Conservation (phyloP, 106 monocot genomes). For the Dendrobium nobile region DNA sequence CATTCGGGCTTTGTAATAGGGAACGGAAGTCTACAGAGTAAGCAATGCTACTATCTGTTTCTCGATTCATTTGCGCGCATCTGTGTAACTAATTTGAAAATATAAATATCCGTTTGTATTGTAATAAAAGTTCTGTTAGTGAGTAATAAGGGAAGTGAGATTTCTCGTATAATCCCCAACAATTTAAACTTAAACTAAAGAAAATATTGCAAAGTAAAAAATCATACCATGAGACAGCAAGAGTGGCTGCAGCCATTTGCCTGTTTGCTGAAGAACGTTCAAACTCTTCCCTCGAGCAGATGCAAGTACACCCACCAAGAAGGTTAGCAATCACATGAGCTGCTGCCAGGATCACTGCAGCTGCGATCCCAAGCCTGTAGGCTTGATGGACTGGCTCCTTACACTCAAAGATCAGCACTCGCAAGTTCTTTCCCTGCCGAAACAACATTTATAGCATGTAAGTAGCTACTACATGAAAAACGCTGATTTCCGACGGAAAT, state of each 20-base stretch:
- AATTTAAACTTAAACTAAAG: neutral
- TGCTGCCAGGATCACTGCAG: slow-evolving; percentile 51
- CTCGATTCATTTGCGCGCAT: no score
- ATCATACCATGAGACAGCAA: slow-evolving; percentile 68
- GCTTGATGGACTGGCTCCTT: slow-evolving; percentile 57
- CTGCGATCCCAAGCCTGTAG: slow-evolving; percentile 56
- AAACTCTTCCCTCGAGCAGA: slow-evolving; percentile 38
- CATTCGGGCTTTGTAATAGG: no score
- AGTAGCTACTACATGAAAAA: no score
- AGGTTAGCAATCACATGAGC: slow-evolving; percentile 62
- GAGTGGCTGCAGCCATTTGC: slow-evolving; percentile 35
- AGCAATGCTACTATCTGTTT: no score
- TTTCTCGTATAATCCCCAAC: neutral
- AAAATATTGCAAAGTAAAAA: neutral
- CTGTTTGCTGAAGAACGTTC: slow-evolving; percentile 35
- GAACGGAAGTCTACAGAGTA: no score
- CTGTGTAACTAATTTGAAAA: no score
- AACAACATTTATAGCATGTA: neutral
- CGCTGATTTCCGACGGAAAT: no score
- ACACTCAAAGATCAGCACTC: slow-evolving; percentile 61
- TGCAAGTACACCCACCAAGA: slow-evolving; percentile 68
- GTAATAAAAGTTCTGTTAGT: no score
- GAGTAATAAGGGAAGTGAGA: no score
- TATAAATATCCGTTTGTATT: no score
- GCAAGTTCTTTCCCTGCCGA: slow-evolving; percentile 53